Base-by-base conservation (phyloP, 2,329 filamentous ascomycete species). In the Plenodomus lindquistii region DNA sequence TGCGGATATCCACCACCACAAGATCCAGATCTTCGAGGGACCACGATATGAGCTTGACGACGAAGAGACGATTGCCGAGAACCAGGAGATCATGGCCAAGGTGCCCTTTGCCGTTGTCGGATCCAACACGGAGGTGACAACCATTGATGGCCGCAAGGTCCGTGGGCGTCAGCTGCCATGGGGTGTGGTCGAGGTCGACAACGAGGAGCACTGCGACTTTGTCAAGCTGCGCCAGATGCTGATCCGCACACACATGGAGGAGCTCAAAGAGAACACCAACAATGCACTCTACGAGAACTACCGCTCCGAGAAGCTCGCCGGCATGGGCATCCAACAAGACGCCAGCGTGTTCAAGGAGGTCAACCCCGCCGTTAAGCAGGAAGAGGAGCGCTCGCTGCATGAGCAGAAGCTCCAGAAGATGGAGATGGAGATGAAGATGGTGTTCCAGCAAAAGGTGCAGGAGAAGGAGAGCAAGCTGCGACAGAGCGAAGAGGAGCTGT, bases 361-460 rank as follows among this genome's bases (percentile, higher is more conserved):
- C 83, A 99, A 99, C 85, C 94, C 94, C 57, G 93, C 94, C 39
- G 94, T 97, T 78, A 99, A 99, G 87, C 94, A 99, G 79, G 94
- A 99, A 76, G 94, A 99, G 80, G 94, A 99, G 82, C 91, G 94
- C 69, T 87, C 89, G 58, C 83, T 99, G 64, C 94, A 99, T 83
- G 94, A 99, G 80, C 92, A 97, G 83, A 99, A 99, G 83, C 90
- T 99, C 66, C 91, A 93, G 76, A 99, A 99, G 90, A 99, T 99
- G 94, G 94, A 99, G 78, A 86, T 91, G 70, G 94, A 99, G 78
- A 99, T 99, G 94, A 99, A 99, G 90, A 96, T 97, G 90, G 94
- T 99, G 64, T 99, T 99, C 91, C 94, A 97, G 77, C 94, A 99
- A 76, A 99, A 99, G 88, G 94, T 99, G 24, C 86, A 91, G 61